Evolutionary conservation across 1,284 basidiomycete genomes (phyloP).

Genomic region (Baeospora myosura): DNA sequence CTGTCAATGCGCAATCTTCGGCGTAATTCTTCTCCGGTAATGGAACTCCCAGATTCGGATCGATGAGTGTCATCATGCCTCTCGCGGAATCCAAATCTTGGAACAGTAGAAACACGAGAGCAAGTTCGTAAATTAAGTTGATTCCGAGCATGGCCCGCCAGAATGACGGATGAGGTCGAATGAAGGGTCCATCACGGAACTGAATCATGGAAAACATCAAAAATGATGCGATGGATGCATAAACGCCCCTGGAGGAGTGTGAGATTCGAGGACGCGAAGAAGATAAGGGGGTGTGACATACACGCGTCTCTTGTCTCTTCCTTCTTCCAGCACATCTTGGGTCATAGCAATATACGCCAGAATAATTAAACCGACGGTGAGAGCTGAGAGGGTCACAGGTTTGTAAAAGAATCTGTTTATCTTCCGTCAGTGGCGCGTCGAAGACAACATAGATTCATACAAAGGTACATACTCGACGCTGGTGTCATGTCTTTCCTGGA

Average conservation of each 20-base stretch:
- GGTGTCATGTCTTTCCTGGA: constrained; percentile 75
- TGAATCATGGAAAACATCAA: constrained; percentile 77
- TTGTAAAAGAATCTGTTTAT: constrained; percentile 73
- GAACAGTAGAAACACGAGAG: constrained; percentile 74
- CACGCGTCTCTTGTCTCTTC: constrained; percentile 70
- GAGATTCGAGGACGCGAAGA: constrained; percentile 2
- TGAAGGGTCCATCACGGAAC: constrained; percentile 77
- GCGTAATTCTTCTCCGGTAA: constrained; percentile 79
- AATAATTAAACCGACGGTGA: constrained; percentile 54
- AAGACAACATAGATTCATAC: constrained; percentile 4
- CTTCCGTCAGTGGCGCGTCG: neutral
- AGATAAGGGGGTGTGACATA: constrained; percentile 37
- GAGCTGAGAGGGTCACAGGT: constrained; percentile 67
- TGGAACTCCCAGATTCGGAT: constrained; percentile 61
- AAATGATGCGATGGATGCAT: constrained; percentile 64
- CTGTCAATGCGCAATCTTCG: constrained; percentile 67
- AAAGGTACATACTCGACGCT: constrained; percentile 60
- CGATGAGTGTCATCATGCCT: constrained; percentile 69
- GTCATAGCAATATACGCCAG: constrained; percentile 75
- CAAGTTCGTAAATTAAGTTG: constrained; percentile 75
- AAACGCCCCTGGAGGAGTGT: constrained; percentile 46
- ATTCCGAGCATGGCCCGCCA: constrained; percentile 71
- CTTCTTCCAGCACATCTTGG: constrained; percentile 72
- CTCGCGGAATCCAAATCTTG: constrained; percentile 76
- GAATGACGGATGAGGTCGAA: constrained; percentile 69